Percentiles rank a stretch among this genome's conserved stretches.
These are phyloP conservation scores for Lecanoromycetidae sp. DNA, from an alignment of 2,329 filamentous ascomycete genomes.

Conservation along the genomic window DNA sequence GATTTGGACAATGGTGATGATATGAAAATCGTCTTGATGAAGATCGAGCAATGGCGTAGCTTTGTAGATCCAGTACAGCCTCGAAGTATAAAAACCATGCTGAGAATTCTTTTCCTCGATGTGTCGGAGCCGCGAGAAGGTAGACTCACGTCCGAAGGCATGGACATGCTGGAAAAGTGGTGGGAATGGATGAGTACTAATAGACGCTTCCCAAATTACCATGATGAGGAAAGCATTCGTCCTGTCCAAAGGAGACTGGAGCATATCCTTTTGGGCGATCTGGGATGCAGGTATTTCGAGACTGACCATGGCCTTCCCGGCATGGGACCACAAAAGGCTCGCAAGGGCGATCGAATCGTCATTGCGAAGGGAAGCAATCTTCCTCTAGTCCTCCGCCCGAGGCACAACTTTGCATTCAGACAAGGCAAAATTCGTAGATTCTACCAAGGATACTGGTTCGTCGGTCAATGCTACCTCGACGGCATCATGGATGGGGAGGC, in stretches of 20 bases:
- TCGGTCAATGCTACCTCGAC: slow-evolving; percentile 1
- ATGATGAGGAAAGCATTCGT: too few species aligned
- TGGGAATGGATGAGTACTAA: too few species aligned
- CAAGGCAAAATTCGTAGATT: neutral
- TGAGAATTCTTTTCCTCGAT: neutral
- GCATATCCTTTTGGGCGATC: neutral
- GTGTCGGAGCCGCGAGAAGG: neutral
- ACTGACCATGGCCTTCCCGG: neutral
- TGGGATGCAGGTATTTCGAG: neutral
- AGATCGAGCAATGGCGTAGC: too few species aligned
- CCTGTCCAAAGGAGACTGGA: too few species aligned
- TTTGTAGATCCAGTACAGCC: too few species aligned
- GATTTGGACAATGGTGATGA: too few species aligned
- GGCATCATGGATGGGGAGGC: slow-evolving; percentile 3
- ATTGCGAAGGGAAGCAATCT: neutral
- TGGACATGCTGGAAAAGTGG: neutral
- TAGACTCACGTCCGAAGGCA: neutral
- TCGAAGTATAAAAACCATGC: too few species aligned
- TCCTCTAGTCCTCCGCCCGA: neutral
- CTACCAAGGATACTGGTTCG: neutral
- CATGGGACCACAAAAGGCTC: neutral
- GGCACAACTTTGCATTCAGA: neutral
- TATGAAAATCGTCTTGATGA: too few species aligned
- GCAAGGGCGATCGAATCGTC: neutral
- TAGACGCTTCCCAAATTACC: too few species aligned